Base-by-base conservation (phyloP, 257 asterid species). In the Solanum chiquidenum region DNA sequence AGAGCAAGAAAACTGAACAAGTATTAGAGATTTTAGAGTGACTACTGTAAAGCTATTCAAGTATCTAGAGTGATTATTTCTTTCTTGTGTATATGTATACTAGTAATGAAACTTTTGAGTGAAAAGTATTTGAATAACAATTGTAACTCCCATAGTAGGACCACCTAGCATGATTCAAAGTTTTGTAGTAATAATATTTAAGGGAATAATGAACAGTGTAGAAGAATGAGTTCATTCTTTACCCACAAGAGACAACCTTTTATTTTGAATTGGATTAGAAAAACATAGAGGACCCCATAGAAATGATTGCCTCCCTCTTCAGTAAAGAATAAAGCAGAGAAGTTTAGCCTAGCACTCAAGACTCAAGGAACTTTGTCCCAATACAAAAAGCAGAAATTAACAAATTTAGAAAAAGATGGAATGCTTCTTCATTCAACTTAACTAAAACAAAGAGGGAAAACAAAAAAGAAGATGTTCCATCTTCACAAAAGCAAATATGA, bases 401-500 rank as follows among this genome's bases (percentile, higher is more conserved):
- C 88, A 91, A 89, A 89, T 68, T 49, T 79, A 58, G 35, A 7
- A 23, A 89, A 93, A 91, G 91, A 82, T 33, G 74, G 94, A 94
- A 93, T 90, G 92, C 90, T 90, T 88, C 87, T 27, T 23, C 25
- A 37, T 79, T 79, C 64, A 79, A 44, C 25, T 79, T 79, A 42
- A 27, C 16, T 13, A 79, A 42, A 44, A 9, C 4, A 42, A 25
- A 68, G 64, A 87, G 85, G 35, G 85, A 42, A 85, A 89, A 89
- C 88, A 89, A 86, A 16, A 14, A 3, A 55, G 0, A 0, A 88
- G 46, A 21, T 58, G 77, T 85, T 49, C 84, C 23, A 38, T 31
- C 85, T 46, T 13, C 62, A 89, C 88, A 92, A 95, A 93, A 94
- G 95, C 89, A 92, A 86, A 68, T n/a, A 83, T 52, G 86, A 87